These are phyloP conservation scores for Mycena rosella DNA, from an alignment of 768 basidiomycete genomes.

Conservation along the genomic window DNA sequence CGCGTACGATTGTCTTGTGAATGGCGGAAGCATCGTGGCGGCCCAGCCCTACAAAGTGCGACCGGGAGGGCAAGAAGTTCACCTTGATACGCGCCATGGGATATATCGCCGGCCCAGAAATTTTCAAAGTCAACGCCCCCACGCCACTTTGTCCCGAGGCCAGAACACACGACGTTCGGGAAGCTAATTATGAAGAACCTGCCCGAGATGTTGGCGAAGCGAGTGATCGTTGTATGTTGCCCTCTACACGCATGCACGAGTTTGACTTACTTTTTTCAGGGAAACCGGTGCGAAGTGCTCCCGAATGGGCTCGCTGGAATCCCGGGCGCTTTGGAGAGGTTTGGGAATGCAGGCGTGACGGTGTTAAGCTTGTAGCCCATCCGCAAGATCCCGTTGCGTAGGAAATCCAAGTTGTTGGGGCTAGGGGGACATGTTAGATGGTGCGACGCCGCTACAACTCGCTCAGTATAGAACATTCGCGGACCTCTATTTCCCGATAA, in stretches of 20 bases:
- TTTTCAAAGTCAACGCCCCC: conserved; percentile 38
- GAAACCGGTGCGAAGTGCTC: conserved; percentile 59
- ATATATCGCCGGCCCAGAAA: conserved; percentile 33
- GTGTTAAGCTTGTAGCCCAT: conserved; percentile 18
- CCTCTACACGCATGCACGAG: not conserved
- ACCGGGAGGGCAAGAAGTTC: conserved; percentile 5
- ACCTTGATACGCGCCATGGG: not conserved
- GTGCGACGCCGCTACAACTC: too few relatives aligned
- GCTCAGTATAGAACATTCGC: too few relatives aligned
- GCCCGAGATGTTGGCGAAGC: conserved; percentile 48
- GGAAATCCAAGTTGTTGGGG: too few relatives aligned
- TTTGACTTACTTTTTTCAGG: conserved; percentile 42
- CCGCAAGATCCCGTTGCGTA: conserved; percentile 19
- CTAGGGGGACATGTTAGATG: too few relatives aligned
- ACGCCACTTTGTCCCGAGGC: conserved; percentile 9
- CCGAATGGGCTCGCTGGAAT: conserved; percentile 60
- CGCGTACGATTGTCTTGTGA: conserved; percentile 2
- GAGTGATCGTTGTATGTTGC: conserved; percentile 36
- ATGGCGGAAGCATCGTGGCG: conserved; percentile 10
- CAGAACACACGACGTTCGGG: conserved; percentile 38
- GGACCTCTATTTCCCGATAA: too few relatives aligned
- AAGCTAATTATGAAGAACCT: conserved; percentile 37
- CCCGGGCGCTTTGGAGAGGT: conserved; percentile 51
- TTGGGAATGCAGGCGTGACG: conserved; percentile 19
- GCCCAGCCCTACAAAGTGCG: not conserved